Evolutionary conservation across 2,329 filamentous ascomycete species (phyloP).

Genomic region (Xylariales sp.): DNA sequence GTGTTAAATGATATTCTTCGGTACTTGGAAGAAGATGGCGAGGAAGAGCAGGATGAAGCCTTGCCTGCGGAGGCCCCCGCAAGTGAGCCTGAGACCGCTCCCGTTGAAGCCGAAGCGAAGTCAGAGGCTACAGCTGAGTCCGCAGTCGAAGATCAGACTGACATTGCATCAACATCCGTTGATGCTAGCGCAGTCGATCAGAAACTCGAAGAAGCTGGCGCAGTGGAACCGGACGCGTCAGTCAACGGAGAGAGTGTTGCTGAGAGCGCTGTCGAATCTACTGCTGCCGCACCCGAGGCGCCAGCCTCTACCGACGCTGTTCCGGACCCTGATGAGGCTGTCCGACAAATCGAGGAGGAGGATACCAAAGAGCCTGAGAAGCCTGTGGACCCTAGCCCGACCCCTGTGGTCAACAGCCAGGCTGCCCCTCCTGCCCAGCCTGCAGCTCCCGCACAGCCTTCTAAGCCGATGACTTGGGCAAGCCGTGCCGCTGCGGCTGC

Average conservation of each 20-base stretch:
- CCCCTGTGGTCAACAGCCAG: constrained; percentile 43
- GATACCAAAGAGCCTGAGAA: constrained; percentile 56
- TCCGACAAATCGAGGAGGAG: constrained; percentile 50
- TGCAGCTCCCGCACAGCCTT: constrained; percentile 34
- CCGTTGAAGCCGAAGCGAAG: constrained; percentile 25
- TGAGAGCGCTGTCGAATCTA: constrained; percentile 15
- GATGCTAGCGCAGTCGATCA: constrained; percentile 51
- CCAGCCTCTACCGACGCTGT: constrained; percentile 29
- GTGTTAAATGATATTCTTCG: constrained; percentile 97
- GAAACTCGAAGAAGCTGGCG: constrained; percentile 53
- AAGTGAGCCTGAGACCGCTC: constrained; percentile 20
- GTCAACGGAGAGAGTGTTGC: constrained; percentile 12
- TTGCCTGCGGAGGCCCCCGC: constrained; percentile 15
- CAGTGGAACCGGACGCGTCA: constrained; percentile 21
- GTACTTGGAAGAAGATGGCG: constrained; percentile 80
- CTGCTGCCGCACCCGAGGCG: constrained; percentile 27
- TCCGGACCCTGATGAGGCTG: constrained; percentile 46
- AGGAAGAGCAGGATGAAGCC: constrained; percentile 60
- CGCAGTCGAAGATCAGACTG: constrained; percentile 27
- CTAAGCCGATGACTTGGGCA: constrained; percentile 72
- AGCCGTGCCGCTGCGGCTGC: constrained; percentile 61
- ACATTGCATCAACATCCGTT: constrained; percentile 14
- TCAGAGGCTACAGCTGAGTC: constrained; percentile 26
- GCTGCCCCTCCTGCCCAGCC: constrained; percentile 37
- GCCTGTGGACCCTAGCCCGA: constrained; percentile 59